Evolutionary conservation across 163 green algal genomes (phyloP).

Genomic region (Scenedesmus sp.): DNA sequence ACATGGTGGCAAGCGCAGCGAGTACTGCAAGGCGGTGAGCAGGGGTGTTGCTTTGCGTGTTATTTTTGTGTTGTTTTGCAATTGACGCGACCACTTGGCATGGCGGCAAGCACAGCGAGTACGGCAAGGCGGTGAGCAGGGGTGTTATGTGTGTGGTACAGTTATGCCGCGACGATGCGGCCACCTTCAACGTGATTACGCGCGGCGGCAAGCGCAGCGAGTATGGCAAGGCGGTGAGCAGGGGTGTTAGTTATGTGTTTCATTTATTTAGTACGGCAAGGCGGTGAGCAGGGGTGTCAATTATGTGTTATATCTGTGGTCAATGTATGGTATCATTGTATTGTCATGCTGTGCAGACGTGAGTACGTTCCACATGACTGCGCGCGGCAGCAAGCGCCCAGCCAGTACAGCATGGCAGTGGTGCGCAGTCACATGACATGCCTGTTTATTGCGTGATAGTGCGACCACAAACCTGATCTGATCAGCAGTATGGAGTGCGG

Average conservation of each 20-base stretch:
- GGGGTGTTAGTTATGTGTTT: background rate
- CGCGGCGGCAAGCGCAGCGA: constrained; percentile 85
- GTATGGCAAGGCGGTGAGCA: constrained; percentile 81
- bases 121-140: constrained; percentile 79
- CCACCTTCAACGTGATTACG: constrained; percentile 99
- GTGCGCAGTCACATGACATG: too few species aligned
- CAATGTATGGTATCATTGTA: too few species aligned
- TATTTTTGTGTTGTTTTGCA: background rate
- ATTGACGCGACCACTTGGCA: constrained; percentile 54
- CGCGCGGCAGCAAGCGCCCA: too few species aligned
- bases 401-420: too few species aligned
- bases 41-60: background rate
- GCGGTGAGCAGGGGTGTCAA: constrained; percentile 61
- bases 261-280: constrained; percentile 71
- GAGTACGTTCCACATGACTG: too few species aligned
- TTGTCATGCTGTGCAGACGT: too few species aligned
- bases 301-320: background rate
- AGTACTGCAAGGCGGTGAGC: constrained; percentile 83
- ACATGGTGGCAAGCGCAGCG: constrained; percentile 83
- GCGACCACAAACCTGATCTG: constrained; percentile 49
- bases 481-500: constrained; percentile 95
- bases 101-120: constrained; percentile 81
- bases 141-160: too few species aligned
- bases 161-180: constrained; percentile 6
- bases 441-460: too few species aligned